Conservation (phyloP, 2,329 filamentous ascomycete genomes). For the Kalaharituber pfeilii region DNA sequence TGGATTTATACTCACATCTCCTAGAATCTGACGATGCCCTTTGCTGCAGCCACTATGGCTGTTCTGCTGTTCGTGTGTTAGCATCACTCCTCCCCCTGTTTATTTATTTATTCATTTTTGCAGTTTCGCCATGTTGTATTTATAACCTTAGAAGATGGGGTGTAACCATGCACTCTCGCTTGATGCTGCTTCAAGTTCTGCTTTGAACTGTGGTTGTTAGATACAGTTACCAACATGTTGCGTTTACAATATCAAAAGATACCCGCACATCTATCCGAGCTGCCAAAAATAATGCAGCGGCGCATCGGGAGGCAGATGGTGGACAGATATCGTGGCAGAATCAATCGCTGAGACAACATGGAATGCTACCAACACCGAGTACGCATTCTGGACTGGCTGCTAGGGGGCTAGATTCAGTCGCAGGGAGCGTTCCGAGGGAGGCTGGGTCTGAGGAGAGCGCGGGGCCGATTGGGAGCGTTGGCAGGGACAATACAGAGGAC, state of each 20-base stretch:
- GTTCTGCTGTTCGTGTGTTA: constrained; percentile 33
- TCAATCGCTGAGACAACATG: constrained; percentile 38
- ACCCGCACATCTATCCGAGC: constrained; percentile 46
- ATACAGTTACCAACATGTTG: constrained; percentile 26
- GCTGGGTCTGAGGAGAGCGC: constrained; percentile 9
- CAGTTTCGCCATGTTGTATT: constrained; percentile 15
- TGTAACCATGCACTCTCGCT: neutral
- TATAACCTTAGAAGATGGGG: constrained; percentile 7
- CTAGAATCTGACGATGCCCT: constrained; percentile 35
- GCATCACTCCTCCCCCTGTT: neutral
- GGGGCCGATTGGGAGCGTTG: neutral
- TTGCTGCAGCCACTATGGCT: constrained; percentile 40
- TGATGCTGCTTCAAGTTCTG: constrained; percentile 29
- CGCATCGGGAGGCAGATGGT: constrained; percentile 40
- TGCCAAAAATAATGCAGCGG: constrained; percentile 47
- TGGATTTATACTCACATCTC: too few relatives aligned
- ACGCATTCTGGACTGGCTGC: neutral
- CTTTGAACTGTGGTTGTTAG: constrained; percentile 44
- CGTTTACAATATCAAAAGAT: constrained; percentile 33
- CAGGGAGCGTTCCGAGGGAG: neutral
- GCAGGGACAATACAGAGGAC: neutral
- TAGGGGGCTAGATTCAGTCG: neutral
- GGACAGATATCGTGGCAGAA: constrained; percentile 39
- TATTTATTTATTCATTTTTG: neutral
- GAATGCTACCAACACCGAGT: constrained; percentile 30